These are phyloP conservation scores for Raphanus sativus DNA, from an alignment of 345 rosid species.

Conservation along the genomic window DNA sequence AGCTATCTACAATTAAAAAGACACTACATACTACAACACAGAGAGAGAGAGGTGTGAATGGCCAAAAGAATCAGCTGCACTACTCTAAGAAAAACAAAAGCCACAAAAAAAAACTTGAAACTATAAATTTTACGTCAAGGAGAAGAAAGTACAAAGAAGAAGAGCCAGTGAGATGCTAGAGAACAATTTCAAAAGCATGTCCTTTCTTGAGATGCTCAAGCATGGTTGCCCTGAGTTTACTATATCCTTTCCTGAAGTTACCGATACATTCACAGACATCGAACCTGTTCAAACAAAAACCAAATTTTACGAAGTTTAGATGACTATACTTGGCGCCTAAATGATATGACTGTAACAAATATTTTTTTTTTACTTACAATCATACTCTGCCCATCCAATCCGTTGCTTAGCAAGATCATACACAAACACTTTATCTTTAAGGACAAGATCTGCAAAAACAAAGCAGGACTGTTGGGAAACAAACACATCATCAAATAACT, in stretches of 20 bases:
- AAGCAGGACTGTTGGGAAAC: not conserved
- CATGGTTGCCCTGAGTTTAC: constrained; percentile 59
- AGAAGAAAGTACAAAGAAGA: constrained; percentile 39
- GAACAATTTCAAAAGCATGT: constrained; percentile 48
- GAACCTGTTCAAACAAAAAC: constrained; percentile 56
- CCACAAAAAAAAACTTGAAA: constrained; percentile 32
- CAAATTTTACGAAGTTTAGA: not conserved
- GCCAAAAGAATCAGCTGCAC: constrained; percentile 23
- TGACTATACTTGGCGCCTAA: not conserved
- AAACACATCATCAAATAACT: not conserved
- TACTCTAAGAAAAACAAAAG: constrained; percentile 18
- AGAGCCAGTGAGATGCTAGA: constrained; percentile 41
- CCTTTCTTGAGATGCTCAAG: constrained; percentile 45
- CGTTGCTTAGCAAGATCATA: constrained; percentile 82
- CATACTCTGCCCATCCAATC: constrained; percentile 87
- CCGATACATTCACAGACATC: constrained; percentile 79
- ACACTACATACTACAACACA: constrained; percentile 6
- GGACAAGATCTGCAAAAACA: constrained; percentile 74
- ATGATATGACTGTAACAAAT: not conserved
- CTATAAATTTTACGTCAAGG: constrained; percentile 37
- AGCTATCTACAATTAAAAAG: constrained; percentile 19
- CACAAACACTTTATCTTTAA: constrained; percentile 89
- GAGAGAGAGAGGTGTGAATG: not conserved
- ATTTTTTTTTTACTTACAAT: constrained; percentile 62
- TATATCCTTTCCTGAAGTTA: constrained; percentile 63